These are phyloP conservation scores for Phialocephala sp. DNA, from an alignment of 2,329 filamentous ascomycete species.

Conservation along the genomic window DNA sequence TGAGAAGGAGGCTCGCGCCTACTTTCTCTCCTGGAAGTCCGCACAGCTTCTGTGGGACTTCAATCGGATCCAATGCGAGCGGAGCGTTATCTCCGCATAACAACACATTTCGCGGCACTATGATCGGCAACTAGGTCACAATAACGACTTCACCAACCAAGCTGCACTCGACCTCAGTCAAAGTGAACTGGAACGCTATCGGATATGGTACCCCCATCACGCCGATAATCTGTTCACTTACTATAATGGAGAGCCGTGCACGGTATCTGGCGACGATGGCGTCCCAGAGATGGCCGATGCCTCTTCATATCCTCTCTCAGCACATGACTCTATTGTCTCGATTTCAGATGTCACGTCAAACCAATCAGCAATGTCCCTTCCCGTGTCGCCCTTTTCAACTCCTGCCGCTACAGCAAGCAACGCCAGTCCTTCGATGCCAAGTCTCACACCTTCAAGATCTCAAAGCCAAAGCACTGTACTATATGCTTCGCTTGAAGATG, in stretches of 20 bases:
- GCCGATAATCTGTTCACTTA: conserved; percentile 22
- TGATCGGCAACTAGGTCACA: conserved; percentile 29
- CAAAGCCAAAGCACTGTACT: conserved; percentile 15
- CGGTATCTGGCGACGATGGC: conserved; percentile 18
- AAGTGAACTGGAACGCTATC: conserved; percentile 17
- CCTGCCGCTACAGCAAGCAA: conserved; percentile 1
- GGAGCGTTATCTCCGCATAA: conserved; percentile 26
- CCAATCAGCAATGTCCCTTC: not conserved
- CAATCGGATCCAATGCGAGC: conserved; percentile 17
- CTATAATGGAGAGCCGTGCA: conserved; percentile 26
- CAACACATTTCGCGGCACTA: conserved; percentile 22
- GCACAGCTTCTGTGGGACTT: conserved; percentile 24
- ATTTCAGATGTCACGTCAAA: conserved; percentile 6
- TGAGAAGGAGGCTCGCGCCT: conserved; percentile 17
- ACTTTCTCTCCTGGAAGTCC: conserved; percentile 20
- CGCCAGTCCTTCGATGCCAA: conserved; percentile 13
- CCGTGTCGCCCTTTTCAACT: conserved; percentile 5
- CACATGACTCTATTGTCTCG: conserved; percentile 14
- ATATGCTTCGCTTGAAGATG: conserved; percentile 11
- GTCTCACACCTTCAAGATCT: conserved; percentile 13
- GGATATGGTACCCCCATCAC: conserved; percentile 19
- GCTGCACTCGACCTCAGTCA: conserved; percentile 21
- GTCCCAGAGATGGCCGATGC: conserved; percentile 21
- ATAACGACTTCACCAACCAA: conserved; percentile 23
- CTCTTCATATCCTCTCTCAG: conserved; percentile 20